Evolutionary conservation across 352 stramenopile genomes (phyloP).

Genomic region (Pythium dissimile): DNA sequence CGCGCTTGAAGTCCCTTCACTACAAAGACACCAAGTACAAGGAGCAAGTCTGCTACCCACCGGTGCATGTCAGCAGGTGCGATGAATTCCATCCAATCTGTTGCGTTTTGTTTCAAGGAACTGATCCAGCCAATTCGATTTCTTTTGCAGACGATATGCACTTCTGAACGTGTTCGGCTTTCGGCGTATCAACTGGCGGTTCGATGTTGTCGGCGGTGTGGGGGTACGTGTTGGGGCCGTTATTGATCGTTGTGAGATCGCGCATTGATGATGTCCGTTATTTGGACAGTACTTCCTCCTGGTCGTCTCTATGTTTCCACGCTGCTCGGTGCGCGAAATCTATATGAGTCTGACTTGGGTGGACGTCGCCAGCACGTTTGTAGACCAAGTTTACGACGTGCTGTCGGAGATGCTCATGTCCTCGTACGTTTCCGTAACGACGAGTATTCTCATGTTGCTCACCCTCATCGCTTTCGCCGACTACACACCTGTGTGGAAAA

Average conservation of each 20-base stretch:
- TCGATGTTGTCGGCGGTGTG: slow-evolving; percentile 89
- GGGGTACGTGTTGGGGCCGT: slow-evolving; percentile 38
- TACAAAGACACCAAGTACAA: slow-evolving; percentile 78
- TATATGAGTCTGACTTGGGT: slow-evolving; percentile 52
- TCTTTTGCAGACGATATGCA: slow-evolving; percentile 57
- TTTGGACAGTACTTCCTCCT: slow-evolving; percentile 88
- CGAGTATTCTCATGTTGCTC: slow-evolving; percentile 52
- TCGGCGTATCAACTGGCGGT: slow-evolving; percentile 91
- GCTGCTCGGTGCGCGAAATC: slow-evolving; percentile 79
- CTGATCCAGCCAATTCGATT: not conserved
- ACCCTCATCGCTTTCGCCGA: slow-evolving; percentile 69
- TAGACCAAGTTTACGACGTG: slow-evolving; percentile 46
- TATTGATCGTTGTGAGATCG: too few relatives aligned
- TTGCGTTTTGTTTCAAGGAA: not conserved
- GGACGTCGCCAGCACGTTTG: slow-evolving; percentile 41
- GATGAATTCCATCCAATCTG: not conserved
- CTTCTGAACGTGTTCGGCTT: slow-evolving; percentile 87
- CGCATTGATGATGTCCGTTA: not conserved
- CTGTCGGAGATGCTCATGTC: slow-evolving; percentile 68
- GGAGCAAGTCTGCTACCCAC: slow-evolving; percentile 81
- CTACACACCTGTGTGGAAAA: slow-evolving; percentile 62
- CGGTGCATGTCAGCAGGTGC: slow-evolving; percentile 67
- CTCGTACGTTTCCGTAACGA: slow-evolving; percentile 73
- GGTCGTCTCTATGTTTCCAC: slow-evolving; percentile 91
- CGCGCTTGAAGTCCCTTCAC: slow-evolving; percentile 37